Percentiles rank a stretch among this genome's conserved stretches.
These are phyloP conservation scores for Pyricularia sp. DNA, from an alignment of 2,329 filamentous ascomycete species.

Conservation along the genomic window DNA sequence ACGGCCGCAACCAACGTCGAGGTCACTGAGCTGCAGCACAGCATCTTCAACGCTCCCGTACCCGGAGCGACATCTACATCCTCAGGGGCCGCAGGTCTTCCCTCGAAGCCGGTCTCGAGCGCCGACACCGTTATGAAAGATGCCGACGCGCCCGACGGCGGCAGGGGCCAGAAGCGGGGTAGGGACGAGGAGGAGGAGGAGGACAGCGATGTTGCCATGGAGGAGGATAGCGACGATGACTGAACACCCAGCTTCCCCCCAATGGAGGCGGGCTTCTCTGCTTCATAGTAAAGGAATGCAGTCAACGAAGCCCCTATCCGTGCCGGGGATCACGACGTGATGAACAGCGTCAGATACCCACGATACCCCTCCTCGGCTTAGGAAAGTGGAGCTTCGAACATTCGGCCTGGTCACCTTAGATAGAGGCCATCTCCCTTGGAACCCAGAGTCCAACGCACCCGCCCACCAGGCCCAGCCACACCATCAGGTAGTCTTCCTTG, in stretches of 20 bases:
- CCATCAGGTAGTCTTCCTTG: constrained; percentile 64
- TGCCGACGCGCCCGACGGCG: constrained; percentile 28
- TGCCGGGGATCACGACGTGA: background rate
- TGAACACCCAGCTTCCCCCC: constrained; percentile 12
- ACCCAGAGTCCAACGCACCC: constrained; percentile 70
- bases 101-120: constrained; percentile 38
- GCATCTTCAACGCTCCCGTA: constrained; percentile 64
- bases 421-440: constrained; percentile 55
- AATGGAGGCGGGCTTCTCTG: background rate
- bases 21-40: constrained; percentile 67
- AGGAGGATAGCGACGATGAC: constrained; percentile 67
- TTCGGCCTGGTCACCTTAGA: constrained; percentile 16
- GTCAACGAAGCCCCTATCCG: background rate
- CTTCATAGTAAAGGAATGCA: background rate
- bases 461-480: constrained; percentile 86
- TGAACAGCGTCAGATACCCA: background rate
- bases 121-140: constrained; percentile 34
- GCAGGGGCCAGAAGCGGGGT: constrained; percentile 57
- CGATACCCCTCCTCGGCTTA: constrained; percentile 3
- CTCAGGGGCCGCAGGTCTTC: constrained; percentile 26
- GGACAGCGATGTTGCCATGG: constrained; percentile 52
- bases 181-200: constrained; percentile 61
- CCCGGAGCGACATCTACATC: constrained; percentile 38
- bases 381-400: constrained; percentile 7
- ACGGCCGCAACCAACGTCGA: constrained; percentile 44